Base-by-base conservation (phyloP, 2,329 filamentous ascomycete species). In the Pseudopyrenochaeta lycopersici region DNA sequence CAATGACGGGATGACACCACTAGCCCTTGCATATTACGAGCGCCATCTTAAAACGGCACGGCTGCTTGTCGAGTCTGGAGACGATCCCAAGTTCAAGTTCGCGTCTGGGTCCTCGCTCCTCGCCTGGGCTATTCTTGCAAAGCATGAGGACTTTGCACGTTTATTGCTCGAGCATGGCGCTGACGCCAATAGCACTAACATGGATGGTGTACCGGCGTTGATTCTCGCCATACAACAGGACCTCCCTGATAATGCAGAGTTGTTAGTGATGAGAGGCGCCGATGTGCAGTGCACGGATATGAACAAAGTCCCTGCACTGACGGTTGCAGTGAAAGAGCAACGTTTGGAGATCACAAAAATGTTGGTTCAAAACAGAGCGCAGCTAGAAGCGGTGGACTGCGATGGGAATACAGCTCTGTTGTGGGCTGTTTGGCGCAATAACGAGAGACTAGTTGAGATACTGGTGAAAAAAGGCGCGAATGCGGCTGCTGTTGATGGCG, bases 111-210 rank as follows among this genome's bases (percentile, higher is more conserved):
- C 17, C 41, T 30, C 23, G 12, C 38, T 40, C 7, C 41, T 43
- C 41, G 41, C 41, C 14, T 43, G 41, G 41, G 41, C 41, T 31
- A 43, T 43, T 15, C 41, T 43, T 30, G 41, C 41, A 9, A 31
- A 31, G 12, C 1, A 43, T 27, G 41, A 43, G 12, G 41, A 43
- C 12, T 43, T 43, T 17, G 41, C 41, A 1, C 21, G 27, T 4
- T 23, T 43, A 15, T 23, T 43, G 23, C 41, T 43, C n/a, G 15
- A 43, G 12, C 12, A 43, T 11, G 23, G 27, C 27, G 23, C 30
- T 30, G 15, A 30, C 15, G 10, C 41, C 2, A 11, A 43, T 10
- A 31, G 41, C n/a, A 43, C 41, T 2, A 23, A 43, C 17, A 30
- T 31, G 41, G 23, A 43, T 18, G 41, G 27, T 31, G 27, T 31